Conservation (phyloP, 2,329 filamentous ascomycete genomes). For the Stromatinia cepivora region DNA sequence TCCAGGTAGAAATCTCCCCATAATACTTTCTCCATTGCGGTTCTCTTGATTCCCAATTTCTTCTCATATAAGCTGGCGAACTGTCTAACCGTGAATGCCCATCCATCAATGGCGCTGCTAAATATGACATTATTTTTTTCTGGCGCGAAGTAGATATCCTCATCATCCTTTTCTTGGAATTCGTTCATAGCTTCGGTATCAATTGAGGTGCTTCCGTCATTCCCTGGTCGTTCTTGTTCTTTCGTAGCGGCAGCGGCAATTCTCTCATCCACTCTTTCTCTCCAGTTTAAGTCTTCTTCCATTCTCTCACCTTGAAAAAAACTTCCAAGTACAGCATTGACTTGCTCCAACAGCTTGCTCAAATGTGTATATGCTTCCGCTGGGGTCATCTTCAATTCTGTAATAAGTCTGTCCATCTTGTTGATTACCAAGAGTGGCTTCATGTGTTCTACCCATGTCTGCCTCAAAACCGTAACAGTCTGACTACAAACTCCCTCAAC, state of each 20-base stretch:
- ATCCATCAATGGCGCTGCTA: slow-evolving; percentile 95
- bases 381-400: slow-evolving; percentile 91
- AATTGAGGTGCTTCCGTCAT: slow-evolving; percentile 42
- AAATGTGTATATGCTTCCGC: slow-evolving; percentile 86
- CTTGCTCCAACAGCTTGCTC: slow-evolving; percentile 86
- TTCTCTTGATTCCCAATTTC: slow-evolving; percentile 92
- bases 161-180: slow-evolving; percentile 90
- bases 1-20: slow-evolving; percentile 98
- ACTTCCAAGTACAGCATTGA: slow-evolving; percentile 94
- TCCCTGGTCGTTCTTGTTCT: slow-evolving; percentile 49
- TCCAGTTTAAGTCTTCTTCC: slow-evolving; percentile 97
- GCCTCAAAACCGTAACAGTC: slow-evolving; percentile 92
- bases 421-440: slow-evolving; percentile 95
- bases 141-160: slow-evolving; percentile 96
- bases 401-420: slow-evolving; percentile 94
- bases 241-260: slow-evolving; percentile 70
- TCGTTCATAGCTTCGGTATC: slow-evolving; percentile 60
- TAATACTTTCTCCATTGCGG: slow-evolving; percentile 84
- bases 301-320: slow-evolving; percentile 98
- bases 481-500: slow-evolving; percentile 98
- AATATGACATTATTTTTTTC: slow-evolving; percentile 99
- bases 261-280: slow-evolving; percentile 86
- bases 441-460: slow-evolving; percentile 93
- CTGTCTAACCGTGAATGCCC: slow-evolving; percentile 95
- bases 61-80: slow-evolving; percentile 94